phyloP scores from a whole-genome alignment of 2,329 filamentous ascomycete genomes.

The Neophaeococcomyces mojaviensis region DNA sequence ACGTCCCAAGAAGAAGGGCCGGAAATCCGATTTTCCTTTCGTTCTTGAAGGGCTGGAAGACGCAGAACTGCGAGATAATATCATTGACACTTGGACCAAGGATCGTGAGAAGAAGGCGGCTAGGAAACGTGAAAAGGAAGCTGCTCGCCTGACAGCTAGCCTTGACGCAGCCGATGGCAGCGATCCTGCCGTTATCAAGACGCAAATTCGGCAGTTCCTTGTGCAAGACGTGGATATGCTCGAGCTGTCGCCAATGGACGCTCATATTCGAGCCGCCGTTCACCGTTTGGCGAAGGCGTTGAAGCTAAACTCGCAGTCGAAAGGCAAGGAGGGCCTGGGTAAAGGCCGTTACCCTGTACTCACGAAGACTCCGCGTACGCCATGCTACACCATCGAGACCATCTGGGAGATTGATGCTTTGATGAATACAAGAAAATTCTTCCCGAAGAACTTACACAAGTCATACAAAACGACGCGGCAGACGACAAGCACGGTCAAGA shows the following conservation, averaged over 20 bases:
- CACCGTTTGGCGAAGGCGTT: constrained; percentile 72
- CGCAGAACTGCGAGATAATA: constrained; percentile 55
- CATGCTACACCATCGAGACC: constrained; percentile 50
- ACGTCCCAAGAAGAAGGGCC: constrained; percentile 57
- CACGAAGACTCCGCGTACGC: constrained; percentile 63
- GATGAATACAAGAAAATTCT: constrained; percentile 21
- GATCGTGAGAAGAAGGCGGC: constrained; percentile 65
- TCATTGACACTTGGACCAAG: constrained; percentile 56
- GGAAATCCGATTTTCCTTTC: constrained; percentile 47
- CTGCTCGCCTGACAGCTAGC: constrained; percentile 58
- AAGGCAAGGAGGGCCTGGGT: constrained; percentile 65
- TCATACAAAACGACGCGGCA: constrained; percentile 4
- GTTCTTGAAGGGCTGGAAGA: constrained; percentile 48
- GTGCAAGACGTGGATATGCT: constrained; percentile 34
- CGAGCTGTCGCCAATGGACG: constrained; percentile 75
- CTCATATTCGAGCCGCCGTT: constrained; percentile 65
- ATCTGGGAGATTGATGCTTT: constrained; percentile 39
- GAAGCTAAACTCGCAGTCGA: constrained; percentile 75
- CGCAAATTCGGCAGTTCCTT: constrained; percentile 50
- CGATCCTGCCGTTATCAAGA: constrained; percentile 59
- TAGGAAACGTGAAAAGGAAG: constrained; percentile 63
- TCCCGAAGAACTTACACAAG: constrained; percentile 13
- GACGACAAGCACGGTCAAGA: constrained; percentile 21
- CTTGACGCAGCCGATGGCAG: constrained; percentile 48
- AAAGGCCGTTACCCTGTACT: constrained; percentile 67